Evolutionary conservation across 441 rosid genomes (phyloP).

Genomic region (Isatis lusitanica): DNA sequence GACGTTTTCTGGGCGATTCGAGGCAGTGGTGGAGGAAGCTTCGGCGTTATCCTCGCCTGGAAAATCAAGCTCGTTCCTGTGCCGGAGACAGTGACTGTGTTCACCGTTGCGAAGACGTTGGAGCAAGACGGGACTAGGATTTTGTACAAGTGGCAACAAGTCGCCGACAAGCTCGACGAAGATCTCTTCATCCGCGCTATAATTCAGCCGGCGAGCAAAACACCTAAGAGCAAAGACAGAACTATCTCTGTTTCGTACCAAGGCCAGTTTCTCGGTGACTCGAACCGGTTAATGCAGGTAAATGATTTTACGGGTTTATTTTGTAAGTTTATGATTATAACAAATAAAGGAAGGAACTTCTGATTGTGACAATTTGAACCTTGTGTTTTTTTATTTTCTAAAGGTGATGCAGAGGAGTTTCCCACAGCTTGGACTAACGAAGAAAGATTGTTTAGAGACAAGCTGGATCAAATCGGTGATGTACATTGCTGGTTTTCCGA

Average conservation of each 20-base stretch:
- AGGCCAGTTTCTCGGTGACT: conserved; percentile 40
- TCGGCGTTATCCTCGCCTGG: conserved; percentile 41
- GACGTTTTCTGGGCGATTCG: conserved; percentile 47
- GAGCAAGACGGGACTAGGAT: conserved; percentile 40
- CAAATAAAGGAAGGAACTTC: background rate
- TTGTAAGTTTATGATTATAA: background rate
- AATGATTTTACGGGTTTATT: background rate
- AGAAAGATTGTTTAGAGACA: conserved; percentile 35
- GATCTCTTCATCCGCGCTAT: conserved; percentile 39
- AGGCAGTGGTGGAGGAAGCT: conserved; percentile 47
- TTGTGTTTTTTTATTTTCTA: too few relatives aligned
- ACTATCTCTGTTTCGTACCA: conserved; percentile 31
- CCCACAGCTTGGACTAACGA: conserved; percentile 43
- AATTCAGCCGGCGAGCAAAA: conserved; percentile 15
- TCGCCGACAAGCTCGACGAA: conserved; percentile 42
- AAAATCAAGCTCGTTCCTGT: conserved; percentile 40
- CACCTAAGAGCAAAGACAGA: conserved; percentile 24
- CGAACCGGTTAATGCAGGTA: conserved; percentile 24
- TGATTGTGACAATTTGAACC: conserved; percentile 18
- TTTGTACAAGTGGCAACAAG: conserved; percentile 42
- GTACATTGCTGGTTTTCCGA: conserved; percentile 40
- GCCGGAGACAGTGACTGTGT: conserved; percentile 39
- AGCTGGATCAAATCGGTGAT: conserved; percentile 44
- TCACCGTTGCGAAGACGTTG: conserved; percentile 36
- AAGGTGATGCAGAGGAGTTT: conserved; percentile 41